These are phyloP conservation scores for Dillenia suffruticosa DNA, from an alignment of 164 flowering plant species.

Conservation along the genomic window DNA sequence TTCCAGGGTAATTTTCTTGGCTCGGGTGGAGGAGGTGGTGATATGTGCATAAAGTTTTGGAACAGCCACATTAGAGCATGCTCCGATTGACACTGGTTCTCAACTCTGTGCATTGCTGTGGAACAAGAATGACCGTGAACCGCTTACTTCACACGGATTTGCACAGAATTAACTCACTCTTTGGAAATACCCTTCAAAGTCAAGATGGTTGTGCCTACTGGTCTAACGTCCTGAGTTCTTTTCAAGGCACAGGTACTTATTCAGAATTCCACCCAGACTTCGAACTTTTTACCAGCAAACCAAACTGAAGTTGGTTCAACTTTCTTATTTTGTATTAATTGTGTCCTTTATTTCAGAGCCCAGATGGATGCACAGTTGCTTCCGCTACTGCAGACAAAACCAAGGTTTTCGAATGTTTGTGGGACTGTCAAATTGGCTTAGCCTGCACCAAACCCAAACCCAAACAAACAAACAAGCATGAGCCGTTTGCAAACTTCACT, in stretches of 20 bases:
- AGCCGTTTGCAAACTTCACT: too few species aligned
- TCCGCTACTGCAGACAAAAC: neutral
- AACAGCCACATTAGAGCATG: slow-evolving; percentile 28
- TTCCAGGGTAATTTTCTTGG: slow-evolving; percentile 28
- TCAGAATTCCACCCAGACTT: neutral
- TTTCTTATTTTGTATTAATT: too few species aligned
- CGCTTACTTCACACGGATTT: slow-evolving; percentile 24
- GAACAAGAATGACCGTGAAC: slow-evolving; percentile 21
- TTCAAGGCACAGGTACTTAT: slow-evolving; percentile 9
- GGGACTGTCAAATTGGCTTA: too few species aligned
- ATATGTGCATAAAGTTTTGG: slow-evolving; percentile 31
- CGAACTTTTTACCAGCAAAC: too few species aligned
- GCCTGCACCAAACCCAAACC: too few species aligned
- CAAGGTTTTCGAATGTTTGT: too few species aligned
- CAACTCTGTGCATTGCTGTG: slow-evolving; percentile 25
- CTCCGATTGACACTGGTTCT: slow-evolving; percentile 21
- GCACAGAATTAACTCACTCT: slow-evolving; percentile 18
- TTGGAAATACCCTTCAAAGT: slow-evolving; percentile 27
- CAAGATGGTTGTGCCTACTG: slow-evolving; percentile 14
- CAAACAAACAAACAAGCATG: too few species aligned
- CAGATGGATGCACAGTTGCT: slow-evolving; percentile 5
- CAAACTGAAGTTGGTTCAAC: too few species aligned
- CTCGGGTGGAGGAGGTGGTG: slow-evolving; percentile 27
- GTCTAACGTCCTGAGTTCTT: slow-evolving; percentile 14
- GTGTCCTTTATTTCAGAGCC: neutral